These are phyloP conservation scores for Candida hispaniensis DNA, from an alignment of 805 yeast genomes.

Conservation along the genomic window DNA sequence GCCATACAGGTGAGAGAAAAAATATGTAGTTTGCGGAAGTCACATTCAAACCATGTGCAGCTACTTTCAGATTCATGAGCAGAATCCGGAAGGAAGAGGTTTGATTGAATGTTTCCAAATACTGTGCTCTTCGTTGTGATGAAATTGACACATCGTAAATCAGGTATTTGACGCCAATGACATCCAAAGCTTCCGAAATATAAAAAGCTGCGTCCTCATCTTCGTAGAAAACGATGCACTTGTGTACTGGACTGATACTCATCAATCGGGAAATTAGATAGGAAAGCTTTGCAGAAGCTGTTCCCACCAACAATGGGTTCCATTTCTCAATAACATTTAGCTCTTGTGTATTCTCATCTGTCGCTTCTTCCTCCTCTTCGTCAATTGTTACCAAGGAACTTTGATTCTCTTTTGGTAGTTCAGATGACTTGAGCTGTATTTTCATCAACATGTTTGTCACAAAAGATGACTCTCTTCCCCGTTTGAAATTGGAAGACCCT, in stretches of 20 bases:
- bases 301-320: constrained; percentile 33
- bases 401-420: too few relatives aligned
- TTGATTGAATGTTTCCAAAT: constrained; percentile 30
- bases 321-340: too few relatives aligned
- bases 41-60: constrained; percentile 85
- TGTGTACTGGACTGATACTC: constrained; percentile 40
- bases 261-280: constrained; percentile 45
- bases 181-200: constrained; percentile 51
- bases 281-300: constrained; percentile 54
- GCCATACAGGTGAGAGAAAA: constrained; percentile 97
- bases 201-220: constrained; percentile 63
- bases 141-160: constrained; percentile 54
- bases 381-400: too few relatives aligned
- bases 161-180: constrained; percentile 48
- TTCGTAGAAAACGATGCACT: constrained; percentile 54
- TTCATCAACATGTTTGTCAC: too few relatives aligned
- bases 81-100: constrained; percentile 34
- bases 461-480: too few relatives aligned
- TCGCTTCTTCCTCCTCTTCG: too few relatives aligned
- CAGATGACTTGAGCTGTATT: too few relatives aligned
- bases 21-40: constrained; percentile 77
- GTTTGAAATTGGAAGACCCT: too few relatives aligned
- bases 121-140: constrained; percentile 40
- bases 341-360: too few relatives aligned
- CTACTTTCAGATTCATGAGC: constrained; percentile 73